Percentiles rank a stretch among this genome's conserved stretches.
Conservation (phyloP, 176 grass and related monocot species). For the Areca catechu region DNA sequence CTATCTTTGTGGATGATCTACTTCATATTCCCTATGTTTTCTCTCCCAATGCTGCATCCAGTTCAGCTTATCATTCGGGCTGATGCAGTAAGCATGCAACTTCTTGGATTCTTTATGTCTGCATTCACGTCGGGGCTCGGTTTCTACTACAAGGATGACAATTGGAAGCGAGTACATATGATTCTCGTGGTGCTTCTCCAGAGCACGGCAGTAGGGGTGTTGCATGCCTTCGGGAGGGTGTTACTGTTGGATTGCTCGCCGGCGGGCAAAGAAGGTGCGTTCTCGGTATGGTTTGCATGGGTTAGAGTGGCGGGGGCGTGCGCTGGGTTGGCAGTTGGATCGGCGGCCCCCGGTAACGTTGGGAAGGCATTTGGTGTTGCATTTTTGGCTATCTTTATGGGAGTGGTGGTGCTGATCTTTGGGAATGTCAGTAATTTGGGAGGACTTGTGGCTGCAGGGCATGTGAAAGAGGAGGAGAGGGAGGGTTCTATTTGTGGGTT, state of each 20-base stretch:
- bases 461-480: conserved; percentile 58
- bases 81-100: conserved; percentile 78
- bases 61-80: conserved; percentile 69
- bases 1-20: conserved; percentile 73
- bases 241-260: conserved; percentile 66
- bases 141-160: conserved; percentile 68
- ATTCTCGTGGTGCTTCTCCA: conserved; percentile 58
- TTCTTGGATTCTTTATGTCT: conserved; percentile 75
- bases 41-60: conserved; percentile 55
- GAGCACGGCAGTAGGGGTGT: conserved; percentile 59
- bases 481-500: conserved; percentile 34
- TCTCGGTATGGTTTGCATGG: conserved; percentile 53
- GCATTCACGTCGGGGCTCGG: conserved; percentile 67
- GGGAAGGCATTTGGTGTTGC: conserved; percentile 55
- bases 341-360: conserved; percentile 43
- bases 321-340: conserved; percentile 59
- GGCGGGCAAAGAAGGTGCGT: conserved; percentile 76
- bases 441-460: conserved; percentile 48
- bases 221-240: conserved; percentile 57
- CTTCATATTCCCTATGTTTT: conserved; percentile 64
- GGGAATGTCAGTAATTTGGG: conserved; percentile 76
- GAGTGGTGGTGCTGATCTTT: conserved; percentile 69
- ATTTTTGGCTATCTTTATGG: conserved; percentile 63
- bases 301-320: conserved; percentile 36
- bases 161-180: conserved; percentile 60